Base-by-base conservation (phyloP, 495 filamentous ascomycete species). In the Neurospora sp. region DNA sequence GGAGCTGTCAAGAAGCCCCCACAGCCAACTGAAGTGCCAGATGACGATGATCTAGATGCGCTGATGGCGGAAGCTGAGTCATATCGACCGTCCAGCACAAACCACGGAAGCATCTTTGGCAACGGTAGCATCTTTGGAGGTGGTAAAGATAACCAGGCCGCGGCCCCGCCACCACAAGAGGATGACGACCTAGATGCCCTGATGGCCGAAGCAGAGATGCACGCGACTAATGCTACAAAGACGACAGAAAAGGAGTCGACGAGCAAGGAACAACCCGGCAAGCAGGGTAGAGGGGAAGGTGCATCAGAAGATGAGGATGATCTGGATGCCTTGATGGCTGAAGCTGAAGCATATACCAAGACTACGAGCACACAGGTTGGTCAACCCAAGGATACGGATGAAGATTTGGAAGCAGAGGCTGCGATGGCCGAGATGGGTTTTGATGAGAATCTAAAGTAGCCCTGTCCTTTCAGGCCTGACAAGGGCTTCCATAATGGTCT, bases 361-460 rank as follows among this genome's bases (percentile, higher is more conserved):
- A 42, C 45, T 39, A n/a, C 31, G 14, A n/a, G 8, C 20, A 41
- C 12, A 14, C 68, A 73, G n/a, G 22, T 12, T 37, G 69, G 12
- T n/a, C 31, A 69, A 35, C 41, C 71, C 9, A 18, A 7, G 1
- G 45, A 47, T 1, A 27, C 14, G 12, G 31, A 77, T 83, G 68
- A 14, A 40, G 74, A 84, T 27, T 87, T 85, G 76, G 86, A 81
- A 4, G 89, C 91, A 39, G 87, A 91, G 82, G 90, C 88, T 69
- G 89, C 85, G 4, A 90, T 92, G 89, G 89, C 85, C 37, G 90
- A 86, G 71, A 87, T 39, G 88, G 81, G 8, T 77, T 87, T 69
- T 91, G 87, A 88, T 91, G 76, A 85, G 40, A 31, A 31, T 35
- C 31, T 18, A 18, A 35, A 65, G 53, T 4, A 65, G 53, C 27